These are phyloP conservation scores for Nannochloris sp. DNA, from an alignment of 139 green algal species.

Conservation along the genomic window DNA sequence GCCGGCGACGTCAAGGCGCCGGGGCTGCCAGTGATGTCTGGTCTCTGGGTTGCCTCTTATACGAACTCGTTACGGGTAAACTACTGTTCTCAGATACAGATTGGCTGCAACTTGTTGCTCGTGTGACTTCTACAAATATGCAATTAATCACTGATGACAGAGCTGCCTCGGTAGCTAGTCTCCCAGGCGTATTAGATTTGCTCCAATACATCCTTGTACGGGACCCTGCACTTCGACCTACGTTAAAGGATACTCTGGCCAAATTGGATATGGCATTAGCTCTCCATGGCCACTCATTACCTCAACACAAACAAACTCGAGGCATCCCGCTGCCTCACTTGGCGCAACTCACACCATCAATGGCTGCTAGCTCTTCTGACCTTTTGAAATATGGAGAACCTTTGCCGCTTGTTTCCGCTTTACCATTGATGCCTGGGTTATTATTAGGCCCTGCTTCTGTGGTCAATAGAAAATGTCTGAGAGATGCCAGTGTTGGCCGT, in stretches of 20 bases:
- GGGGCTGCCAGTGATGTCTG: slow-evolving; percentile 71
- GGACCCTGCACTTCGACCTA: slow-evolving; percentile 41
- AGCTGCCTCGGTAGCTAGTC: background rate
- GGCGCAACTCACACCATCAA: too few species aligned
- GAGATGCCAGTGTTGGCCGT: background rate
- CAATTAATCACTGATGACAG: slow-evolving; percentile 12
- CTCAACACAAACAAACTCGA: background rate
- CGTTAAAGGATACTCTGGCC: slow-evolving; percentile 24
- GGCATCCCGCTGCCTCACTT: background rate
- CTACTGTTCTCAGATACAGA: slow-evolving; percentile 58
- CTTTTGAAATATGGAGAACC: too few species aligned
- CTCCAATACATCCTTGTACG: slow-evolving; percentile 61
- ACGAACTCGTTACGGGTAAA: slow-evolving; percentile 67
- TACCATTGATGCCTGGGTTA: background rate
- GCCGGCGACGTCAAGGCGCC: slow-evolving; percentile 38
- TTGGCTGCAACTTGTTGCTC: slow-evolving; percentile 54
- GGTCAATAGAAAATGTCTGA: background rate
- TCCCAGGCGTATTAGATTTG: slow-evolving; percentile 40
- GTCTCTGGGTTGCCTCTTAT: slow-evolving; percentile 75
- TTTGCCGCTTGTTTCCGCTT: slow-evolving; percentile 3
- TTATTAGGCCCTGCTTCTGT: slow-evolving; percentile 2
- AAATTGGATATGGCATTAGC: background rate
- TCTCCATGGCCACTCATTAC: background rate
- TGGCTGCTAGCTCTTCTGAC: too few species aligned
- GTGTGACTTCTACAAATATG: slow-evolving; percentile 29